phyloP scores from a whole-genome alignment of 139 green algal genomes.

The Astrephomene gubernaculifera region DNA sequence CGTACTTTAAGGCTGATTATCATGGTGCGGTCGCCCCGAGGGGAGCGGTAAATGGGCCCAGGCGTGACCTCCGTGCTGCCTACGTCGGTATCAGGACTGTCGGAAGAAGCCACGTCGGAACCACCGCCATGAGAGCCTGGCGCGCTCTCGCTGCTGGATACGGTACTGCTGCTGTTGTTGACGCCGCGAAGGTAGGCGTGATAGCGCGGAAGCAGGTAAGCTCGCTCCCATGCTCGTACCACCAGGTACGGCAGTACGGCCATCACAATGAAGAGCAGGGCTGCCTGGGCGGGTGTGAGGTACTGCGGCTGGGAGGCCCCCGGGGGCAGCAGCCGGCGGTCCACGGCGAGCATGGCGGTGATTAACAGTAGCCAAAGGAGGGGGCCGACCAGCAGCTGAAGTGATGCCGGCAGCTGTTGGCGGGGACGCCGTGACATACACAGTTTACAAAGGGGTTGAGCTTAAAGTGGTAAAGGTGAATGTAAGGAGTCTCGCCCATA shows the following conservation, averaged over 20 bases:
- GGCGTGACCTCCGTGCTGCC: too few species aligned
- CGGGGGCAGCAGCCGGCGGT: neutral
- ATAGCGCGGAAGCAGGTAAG: neutral
- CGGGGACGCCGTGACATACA: too few species aligned
- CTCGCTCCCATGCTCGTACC: neutral
- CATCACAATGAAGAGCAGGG: neutral
- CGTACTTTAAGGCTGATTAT: too few species aligned
- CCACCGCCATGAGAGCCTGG: too few species aligned
- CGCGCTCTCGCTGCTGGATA: neutral
- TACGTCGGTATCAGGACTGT: too few species aligned
- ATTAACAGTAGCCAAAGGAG: neutral
- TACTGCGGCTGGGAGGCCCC: neutral
- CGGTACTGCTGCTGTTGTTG: neutral
- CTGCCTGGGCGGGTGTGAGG: neutral
- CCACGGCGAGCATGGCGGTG: neutral
- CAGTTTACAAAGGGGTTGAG: neutral
- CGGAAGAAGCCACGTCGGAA: too few species aligned
- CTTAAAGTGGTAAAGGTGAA: neutral
- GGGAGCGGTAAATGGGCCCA: too few species aligned
- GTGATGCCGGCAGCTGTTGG: neutral
- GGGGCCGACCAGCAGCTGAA: neutral
- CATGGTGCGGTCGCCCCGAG: too few species aligned
- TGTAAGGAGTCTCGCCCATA: too few species aligned
- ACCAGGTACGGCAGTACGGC: constrained; percentile 12
- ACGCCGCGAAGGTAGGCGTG: neutral